Conservation (phyloP, 345 rosid species). For the Leavenworthia alabamica region DNA sequence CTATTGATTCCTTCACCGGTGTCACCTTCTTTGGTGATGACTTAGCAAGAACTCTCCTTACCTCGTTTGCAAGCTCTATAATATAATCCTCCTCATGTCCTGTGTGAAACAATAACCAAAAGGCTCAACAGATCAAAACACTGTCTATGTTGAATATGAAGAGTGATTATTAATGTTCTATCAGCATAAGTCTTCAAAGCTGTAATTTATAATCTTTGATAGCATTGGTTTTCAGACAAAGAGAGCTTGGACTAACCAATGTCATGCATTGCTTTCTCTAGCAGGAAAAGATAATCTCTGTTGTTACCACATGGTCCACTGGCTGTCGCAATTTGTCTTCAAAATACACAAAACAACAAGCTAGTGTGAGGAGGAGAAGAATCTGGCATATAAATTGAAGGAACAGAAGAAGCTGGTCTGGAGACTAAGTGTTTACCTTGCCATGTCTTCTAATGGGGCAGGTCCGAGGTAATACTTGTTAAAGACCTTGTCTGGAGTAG, state of each 20-base stretch:
- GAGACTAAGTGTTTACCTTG: constrained; percentile 43
- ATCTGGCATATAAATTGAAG: background rate
- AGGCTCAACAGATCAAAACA: background rate
- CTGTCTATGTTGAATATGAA: background rate
- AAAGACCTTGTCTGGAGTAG: constrained; percentile 74
- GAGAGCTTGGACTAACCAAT: constrained; percentile 45
- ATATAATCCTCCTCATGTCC: constrained; percentile 82
- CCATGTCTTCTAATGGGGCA: constrained; percentile 92
- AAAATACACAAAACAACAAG: background rate
- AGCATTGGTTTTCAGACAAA: background rate
- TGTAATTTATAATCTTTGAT: background rate
- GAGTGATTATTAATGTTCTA: background rate
- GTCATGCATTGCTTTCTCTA: constrained; percentile 88
- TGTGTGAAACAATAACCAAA: constrained; percentile 8
- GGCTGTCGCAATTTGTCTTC: constrained; percentile 94
- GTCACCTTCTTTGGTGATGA: background rate
- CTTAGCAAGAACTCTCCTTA: constrained; percentile 58
- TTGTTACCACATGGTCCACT: constrained; percentile 95
- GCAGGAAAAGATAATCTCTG: constrained; percentile 72
- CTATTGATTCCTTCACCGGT: constrained; percentile 21
- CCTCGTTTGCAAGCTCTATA: constrained; percentile 85
- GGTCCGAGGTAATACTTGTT: constrained; percentile 96
- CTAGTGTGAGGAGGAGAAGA: constrained; percentile 1
- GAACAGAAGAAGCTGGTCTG: background rate
- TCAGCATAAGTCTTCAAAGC: background rate